Percentiles rank a stretch among this genome's conserved stretches.
Conservation (phyloP, 2,329 filamentous ascomycete genomes). For the Paraconiothyrium sp. region DNA sequence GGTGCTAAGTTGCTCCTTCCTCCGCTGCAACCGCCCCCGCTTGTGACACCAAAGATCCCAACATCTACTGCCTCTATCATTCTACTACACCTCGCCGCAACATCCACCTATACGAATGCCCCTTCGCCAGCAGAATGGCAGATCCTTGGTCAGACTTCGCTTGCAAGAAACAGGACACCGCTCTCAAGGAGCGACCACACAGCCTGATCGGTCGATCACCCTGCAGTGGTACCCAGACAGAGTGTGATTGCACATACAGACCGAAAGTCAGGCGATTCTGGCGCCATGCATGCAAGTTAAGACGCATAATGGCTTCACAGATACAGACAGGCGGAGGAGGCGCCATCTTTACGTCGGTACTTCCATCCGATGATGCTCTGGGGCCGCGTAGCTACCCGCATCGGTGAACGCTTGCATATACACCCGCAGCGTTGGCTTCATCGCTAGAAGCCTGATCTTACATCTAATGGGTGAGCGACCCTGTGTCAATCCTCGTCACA, state of each 20-base stretch:
- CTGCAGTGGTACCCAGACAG: not conserved
- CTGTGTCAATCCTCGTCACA: constrained; percentile 10
- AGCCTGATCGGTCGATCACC: constrained; percentile 9
- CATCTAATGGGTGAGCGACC: constrained; percentile 20
- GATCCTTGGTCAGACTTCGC: not conserved
- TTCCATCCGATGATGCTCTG: not conserved
- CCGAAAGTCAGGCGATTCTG: not conserved
- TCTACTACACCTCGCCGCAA: not conserved
- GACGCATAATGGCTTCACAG: not conserved
- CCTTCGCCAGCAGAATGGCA: not conserved
- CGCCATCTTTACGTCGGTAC: not conserved
- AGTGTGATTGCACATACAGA: not conserved
- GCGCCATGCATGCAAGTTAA: not conserved
- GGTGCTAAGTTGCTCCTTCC: not conserved
- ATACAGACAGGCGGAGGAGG: not conserved
- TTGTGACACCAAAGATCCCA: not conserved
- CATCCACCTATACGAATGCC: not conserved
- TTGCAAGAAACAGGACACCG: not conserved
- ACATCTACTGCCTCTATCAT: not conserved
- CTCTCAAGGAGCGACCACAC: not conserved
- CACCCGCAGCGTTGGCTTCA: constrained; percentile 11
- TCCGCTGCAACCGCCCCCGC: not conserved
- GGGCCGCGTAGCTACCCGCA: constrained; percentile 22
- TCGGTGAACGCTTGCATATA: constrained; percentile 25
- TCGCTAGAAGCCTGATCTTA: not conserved